These are phyloP conservation scores for Rutstroemia sp. DNA, from an alignment of 2,329 filamentous ascomycete genomes.

Conservation along the genomic window DNA sequence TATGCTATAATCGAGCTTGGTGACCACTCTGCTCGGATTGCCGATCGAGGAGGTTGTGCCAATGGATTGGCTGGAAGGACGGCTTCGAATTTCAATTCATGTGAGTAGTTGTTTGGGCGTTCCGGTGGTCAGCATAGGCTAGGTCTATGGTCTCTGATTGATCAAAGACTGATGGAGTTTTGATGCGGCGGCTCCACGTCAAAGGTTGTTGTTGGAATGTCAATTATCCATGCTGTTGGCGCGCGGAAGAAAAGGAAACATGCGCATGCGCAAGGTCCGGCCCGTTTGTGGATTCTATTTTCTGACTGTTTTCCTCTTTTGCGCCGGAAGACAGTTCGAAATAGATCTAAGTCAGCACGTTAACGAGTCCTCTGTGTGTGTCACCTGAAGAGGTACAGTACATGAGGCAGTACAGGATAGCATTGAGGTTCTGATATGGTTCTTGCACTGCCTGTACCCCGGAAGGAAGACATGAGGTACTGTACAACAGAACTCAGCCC, in stretches of 20 bases:
- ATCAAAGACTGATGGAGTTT: not conserved
- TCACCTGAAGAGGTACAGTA: not conserved
- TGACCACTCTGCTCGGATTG: no score
- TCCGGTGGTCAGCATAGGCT: no score
- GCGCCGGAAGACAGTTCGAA: not conserved
- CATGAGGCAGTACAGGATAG: not conserved
- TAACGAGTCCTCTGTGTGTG: not conserved
- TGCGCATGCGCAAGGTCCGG: slow-evolving; percentile 1
- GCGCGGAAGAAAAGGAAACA: slow-evolving; percentile 5
- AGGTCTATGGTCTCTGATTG: not conserved
- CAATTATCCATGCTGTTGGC: slow-evolving; percentile 1
- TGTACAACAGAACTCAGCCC: not conserved
- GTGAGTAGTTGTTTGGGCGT: not conserved
- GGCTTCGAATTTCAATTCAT: no score
- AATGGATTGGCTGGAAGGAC: no score
- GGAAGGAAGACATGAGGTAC: not conserved
- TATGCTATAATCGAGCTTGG: no score
- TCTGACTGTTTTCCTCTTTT: not conserved
- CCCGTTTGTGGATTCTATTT: slow-evolving; percentile 5
- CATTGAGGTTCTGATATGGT: not conserved
- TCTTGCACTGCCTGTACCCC: not conserved
- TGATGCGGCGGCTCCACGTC: slow-evolving; percentile 1
- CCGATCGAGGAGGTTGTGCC: no score
- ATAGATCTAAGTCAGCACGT: slow-evolving; percentile 2
- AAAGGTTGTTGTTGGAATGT: not conserved